Base-by-base conservation (phyloP, 2,329 filamentous ascomycete species). In the Stachybotrys echinatus region DNA sequence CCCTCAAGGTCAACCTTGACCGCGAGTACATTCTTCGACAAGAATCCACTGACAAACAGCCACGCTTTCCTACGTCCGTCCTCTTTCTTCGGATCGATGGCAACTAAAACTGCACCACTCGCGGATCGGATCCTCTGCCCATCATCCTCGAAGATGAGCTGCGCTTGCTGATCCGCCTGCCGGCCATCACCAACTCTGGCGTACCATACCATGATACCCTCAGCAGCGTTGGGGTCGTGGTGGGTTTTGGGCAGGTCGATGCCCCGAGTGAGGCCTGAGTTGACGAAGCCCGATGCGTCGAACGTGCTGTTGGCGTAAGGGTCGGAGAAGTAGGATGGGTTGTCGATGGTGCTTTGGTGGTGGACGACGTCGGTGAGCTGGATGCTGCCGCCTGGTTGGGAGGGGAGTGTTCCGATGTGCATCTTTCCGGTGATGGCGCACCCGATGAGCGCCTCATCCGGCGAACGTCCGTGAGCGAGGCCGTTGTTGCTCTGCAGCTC, bases 61-160 rank as follows among this genome's bases (percentile, higher is more conserved):
- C 79, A 82, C 0, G 73, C 81, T 52, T 72, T 71, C 18, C 74
- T 71, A 55, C 71, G 67, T 0, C 72, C 71, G 0, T 54, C 64
- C 45, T 74, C 72, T 12, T 65, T 56, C 14, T 59, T 58, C 0
- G 78, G 77, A 38, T 81, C 72, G 47, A 80, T 74, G 0, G 74
- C 72, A 2, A 85, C 69, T 42, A 85, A 50, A 0, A 83, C 72
- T 0, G 77, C 77, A 0, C 72, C 67, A 50, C 77, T 83, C 0
- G 72, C 73, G 6, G 68, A 72, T 12, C 79, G 67, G 22, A 84
- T 65, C 17, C 65, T 66, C 0, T 59, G 65, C 1, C 81, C 78
- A 46, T 84, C 79, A 53, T 85, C 82, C 42, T 80, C 71, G 51
- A 84, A 83, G 0, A 85, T 44, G 2, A 81, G 46, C n/a, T 61